Base-by-base conservation (phyloP, 768 basidiomycete species). In the Calocera cornea region DNA sequence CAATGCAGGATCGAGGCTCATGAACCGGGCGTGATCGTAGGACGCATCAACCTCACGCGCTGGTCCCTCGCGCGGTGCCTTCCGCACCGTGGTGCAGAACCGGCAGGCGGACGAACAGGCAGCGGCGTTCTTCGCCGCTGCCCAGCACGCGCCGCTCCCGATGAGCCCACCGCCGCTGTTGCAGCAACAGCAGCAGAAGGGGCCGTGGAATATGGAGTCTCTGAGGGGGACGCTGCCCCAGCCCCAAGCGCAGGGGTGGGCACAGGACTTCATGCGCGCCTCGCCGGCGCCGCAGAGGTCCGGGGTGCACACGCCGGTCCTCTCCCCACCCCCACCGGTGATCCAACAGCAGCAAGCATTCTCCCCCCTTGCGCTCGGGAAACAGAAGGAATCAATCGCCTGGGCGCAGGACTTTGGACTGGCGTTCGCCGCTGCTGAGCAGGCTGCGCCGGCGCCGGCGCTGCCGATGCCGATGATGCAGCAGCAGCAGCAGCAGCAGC, bases 31-130 rank as follows among this genome's bases (percentile, higher is more conserved):
- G 8, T 14, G 12, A 10, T 14, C 14, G 5, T 60, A 60, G 54
- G 92, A 95, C 74, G 81, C 88, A 68, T 87, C 88, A 74, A 82
- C 84, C 60, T 75, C 83, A 19, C 82, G 83, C 66, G 83, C 85
- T 36, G 85, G 85, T 0, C 77, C 87, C 27, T 87, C 88, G 29
- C 78, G 81, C 11, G 54, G 54, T 10, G 27, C 27, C 2, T 60
- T 60, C 54, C 14, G 54, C 14, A 60, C 27, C 2, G 54, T 60
- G 54, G 54, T 60, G 54, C 54, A 60, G 22, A 60, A 60, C 22
- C 38, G 65, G 1, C 14, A 41, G 41, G 14, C 34, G 5, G 34
- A 60, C 8, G 29, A 63, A 63, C 49, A 60, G 17, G 40, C 44
- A 2, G 41, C 36, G 19, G 49, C 29, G 22, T 65, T 33, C 29